phyloP scores from a whole-genome alignment of 805 yeast species.

The Candida ascalaphidarum region DNA sequence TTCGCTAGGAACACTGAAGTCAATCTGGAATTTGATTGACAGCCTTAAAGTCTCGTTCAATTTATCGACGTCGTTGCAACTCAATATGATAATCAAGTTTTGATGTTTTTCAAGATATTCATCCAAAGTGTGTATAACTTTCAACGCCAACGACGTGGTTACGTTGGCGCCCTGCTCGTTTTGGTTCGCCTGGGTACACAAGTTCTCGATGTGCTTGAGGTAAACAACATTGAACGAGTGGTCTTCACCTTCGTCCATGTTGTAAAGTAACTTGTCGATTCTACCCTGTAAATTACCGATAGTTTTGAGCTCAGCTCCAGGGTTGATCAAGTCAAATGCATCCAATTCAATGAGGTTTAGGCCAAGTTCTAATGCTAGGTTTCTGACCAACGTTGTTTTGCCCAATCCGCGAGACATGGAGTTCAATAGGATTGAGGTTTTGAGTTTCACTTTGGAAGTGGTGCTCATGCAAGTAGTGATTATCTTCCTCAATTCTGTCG shows the following conservation, averaged over 20 bases:
- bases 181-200: constrained; percentile 61
- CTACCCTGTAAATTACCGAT: constrained; percentile 72
- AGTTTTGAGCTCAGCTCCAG: constrained; percentile 70
- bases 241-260: constrained; percentile 14
- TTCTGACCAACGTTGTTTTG: constrained; percentile 54
- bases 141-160: constrained; percentile 40
- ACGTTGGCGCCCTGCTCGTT: constrained; percentile 36
- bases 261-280: constrained; percentile 51
- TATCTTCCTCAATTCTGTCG: constrained; percentile 41
- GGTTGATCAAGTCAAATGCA: constrained; percentile 55
- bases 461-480: constrained; percentile 40
- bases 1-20: constrained; percentile 72
- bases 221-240: constrained; percentile 37
- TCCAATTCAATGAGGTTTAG: constrained; percentile 61
- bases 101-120: constrained; percentile 39
- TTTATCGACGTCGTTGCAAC: constrained; percentile 64
- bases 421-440: constrained; percentile 56
- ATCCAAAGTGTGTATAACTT: constrained; percentile 47
- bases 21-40: constrained; percentile 67
- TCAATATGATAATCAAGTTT: constrained; percentile 45
- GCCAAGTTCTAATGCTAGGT: constrained; percentile 52
- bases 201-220: constrained; percentile 65
- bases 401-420: constrained; percentile 76
- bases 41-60: constrained; percentile 60
- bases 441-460: constrained; percentile 30